Base-by-base conservation (phyloP, 768 basidiomycete species). In the Hydnum rufescens region DNA sequence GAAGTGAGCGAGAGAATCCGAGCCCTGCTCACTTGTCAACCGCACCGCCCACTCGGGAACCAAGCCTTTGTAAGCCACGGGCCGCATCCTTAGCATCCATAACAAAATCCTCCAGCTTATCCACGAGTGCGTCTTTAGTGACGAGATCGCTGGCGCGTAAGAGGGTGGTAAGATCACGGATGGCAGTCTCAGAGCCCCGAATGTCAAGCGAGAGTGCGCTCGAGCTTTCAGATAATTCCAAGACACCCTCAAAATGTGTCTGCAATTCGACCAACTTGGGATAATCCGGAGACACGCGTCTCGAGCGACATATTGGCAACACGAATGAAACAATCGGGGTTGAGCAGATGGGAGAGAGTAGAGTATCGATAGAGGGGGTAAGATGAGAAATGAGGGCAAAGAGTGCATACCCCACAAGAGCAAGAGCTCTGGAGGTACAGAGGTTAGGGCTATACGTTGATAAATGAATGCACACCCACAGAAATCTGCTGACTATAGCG, bases 181-280 rank as follows among this genome's bases (percentile, higher is more conserved):
- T 81, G 13, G 82, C 84, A 73, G 85, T 77, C 58, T 85, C 78
- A 13, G 81, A 77, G 62, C 77, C 78, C 64, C 82, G 76, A 57
- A 87, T 73, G 52, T 82, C 74, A 42, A 82, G 60, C 3, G 80
- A 74, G 32, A 87, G 61, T 3, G 44, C 13, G 23, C 13, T 16
- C 13, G 16, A 16, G 19, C 8, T 8, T 39, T 13, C 13, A 13
- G 36, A 13, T 13, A 39, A 22, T 28, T 16, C 44, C 13, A 47
- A 23, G 13, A 47, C 13, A 28, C 13, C 13, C 26, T 47, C 44
- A 47, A 47, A 47, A 23, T 13, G 13, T 25, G 16, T 16, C 26
- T 47, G 44, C 25, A 47, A 13, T 13, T 16, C 44, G 44, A 47
- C 13, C 13, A 47, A 28, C 25, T 47, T 47, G 13, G 44, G 13